These are phyloP conservation scores for Fusarium sp. DNA, from an alignment of 2,329 filamentous ascomycete genomes.

Conservation along the genomic window DNA sequence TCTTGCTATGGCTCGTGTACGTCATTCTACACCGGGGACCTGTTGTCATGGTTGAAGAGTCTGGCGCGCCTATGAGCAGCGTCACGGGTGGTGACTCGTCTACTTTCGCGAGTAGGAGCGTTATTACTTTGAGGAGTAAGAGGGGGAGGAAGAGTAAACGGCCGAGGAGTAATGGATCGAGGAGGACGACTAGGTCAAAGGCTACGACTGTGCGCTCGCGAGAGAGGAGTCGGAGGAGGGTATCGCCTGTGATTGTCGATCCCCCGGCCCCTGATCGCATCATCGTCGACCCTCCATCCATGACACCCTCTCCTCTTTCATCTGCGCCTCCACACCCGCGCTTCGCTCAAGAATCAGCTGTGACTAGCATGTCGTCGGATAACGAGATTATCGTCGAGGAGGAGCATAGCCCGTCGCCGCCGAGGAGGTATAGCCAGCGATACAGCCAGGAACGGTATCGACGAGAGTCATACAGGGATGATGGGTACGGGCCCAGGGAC, in stretches of 20 bases:
- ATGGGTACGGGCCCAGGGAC: conserved; percentile 31
- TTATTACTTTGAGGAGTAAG: conserved; percentile 34
- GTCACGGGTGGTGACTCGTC: conserved; percentile 34
- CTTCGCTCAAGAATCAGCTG: conserved; percentile 38
- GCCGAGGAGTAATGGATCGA: conserved; percentile 26
- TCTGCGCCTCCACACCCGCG: conserved; percentile 41
- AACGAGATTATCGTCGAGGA: conserved; percentile 53
- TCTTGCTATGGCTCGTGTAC: conserved; percentile 62
- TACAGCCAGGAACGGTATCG: conserved; percentile 40
- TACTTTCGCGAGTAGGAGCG: conserved; percentile 30
- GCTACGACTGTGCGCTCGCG: conserved; percentile 28
- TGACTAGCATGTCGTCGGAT: conserved; percentile 45
- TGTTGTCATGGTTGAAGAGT: conserved; percentile 40
- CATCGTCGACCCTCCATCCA: conserved; percentile 43
- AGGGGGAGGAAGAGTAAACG: conserved; percentile 27
- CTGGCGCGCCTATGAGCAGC: conserved; percentile 33
- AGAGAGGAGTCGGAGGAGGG: conserved; percentile 30
- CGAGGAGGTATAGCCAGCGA: conserved; percentile 37
- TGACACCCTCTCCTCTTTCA: background rate
- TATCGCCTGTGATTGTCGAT: conserved; percentile 33
- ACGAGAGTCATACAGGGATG: conserved; percentile 33
- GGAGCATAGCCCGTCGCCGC: conserved; percentile 44
- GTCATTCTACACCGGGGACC: conserved; percentile 56
- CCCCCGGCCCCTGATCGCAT: conserved; percentile 29
- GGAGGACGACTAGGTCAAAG: conserved; percentile 39